phyloP scores from a whole-genome alignment of 352 stramenopile genomes.

The Phytophthora lateralis region DNA sequence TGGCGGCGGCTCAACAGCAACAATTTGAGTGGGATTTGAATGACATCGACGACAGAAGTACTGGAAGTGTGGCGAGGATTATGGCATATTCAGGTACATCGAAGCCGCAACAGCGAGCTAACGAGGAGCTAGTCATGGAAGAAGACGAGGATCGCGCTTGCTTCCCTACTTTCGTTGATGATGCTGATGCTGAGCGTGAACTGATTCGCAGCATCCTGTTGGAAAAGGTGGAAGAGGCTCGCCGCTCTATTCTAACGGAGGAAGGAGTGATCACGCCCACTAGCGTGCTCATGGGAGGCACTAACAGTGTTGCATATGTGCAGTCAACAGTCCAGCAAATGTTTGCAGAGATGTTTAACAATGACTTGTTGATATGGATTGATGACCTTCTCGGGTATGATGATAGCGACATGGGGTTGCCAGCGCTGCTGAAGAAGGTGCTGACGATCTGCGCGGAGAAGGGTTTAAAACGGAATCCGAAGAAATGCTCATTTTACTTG shows the following conservation, averaged over 20 bases:
- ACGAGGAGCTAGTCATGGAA: background rate
- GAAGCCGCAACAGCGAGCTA: background rate
- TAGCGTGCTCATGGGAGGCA: conserved; percentile 17
- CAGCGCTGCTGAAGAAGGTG: conserved; percentile 3
- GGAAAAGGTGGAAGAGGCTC: conserved; percentile 16
- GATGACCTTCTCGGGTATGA: conserved; percentile 11
- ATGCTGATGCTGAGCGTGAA: background rate
- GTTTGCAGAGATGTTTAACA: conserved; percentile 24
- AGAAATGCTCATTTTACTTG: conserved; percentile 14
- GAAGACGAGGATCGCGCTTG: conserved; percentile 17
- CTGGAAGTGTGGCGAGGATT: background rate
- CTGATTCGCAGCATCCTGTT: conserved; percentile 3
- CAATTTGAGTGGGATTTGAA: background rate
- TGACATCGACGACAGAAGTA: background rate
- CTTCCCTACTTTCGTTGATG: conserved; percentile 1
- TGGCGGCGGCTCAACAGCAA: background rate
- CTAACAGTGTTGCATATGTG: conserved; percentile 22
- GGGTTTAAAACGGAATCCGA: conserved; percentile 10
- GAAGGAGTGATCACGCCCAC: conserved; percentile 19
- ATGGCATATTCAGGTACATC: background rate
- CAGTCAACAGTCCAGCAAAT: conserved; percentile 26
- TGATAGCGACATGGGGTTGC: background rate
- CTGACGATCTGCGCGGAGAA: conserved; percentile 11
- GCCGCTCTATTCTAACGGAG: conserved; percentile 14
- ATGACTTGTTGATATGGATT: conserved; percentile 21